Evolutionary conservation across 1,139 yeast genomes (phyloP).

Genomic region (Hemisphaericaspora xylofermentans): DNA sequence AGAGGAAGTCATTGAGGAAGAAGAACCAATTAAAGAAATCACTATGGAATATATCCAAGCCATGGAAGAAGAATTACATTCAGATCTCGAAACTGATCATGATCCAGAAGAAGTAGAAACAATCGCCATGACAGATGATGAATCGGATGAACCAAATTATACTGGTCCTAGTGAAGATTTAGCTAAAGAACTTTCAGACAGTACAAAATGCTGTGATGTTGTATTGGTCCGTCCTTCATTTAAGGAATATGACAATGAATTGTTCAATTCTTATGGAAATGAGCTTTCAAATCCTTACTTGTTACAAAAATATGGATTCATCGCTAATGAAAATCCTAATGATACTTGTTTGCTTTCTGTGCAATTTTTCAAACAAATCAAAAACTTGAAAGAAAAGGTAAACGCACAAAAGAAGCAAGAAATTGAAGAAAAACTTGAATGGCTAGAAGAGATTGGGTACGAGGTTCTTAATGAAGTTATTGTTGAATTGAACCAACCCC

Average conservation of each 20-base stretch:
- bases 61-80: slow-evolving; percentile 28
- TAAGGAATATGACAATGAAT: slow-evolving; percentile 47
- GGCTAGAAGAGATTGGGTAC: slow-evolving; percentile 64
- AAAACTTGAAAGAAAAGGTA: slow-evolving; percentile 23
- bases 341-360: slow-evolving; percentile 59
- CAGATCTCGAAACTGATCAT: slow-evolving; percentile 32
- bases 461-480: slow-evolving; percentile 40
- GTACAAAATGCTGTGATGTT: slow-evolving; percentile 57
- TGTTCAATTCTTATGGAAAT: slow-evolving; percentile 79
- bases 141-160: slow-evolving; percentile 6
- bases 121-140: slow-evolving; percentile 23
- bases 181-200: slow-evolving; percentile 32
- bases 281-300: slow-evolving; percentile 60
- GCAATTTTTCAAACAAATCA: slow-evolving; percentile 47
- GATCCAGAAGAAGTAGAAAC: slow-evolving; percentile 23
- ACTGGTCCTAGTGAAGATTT: slow-evolving; percentile 29
- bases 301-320: slow-evolving; percentile 75
- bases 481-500: slow-evolving; percentile 9
- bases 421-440: slow-evolving; percentile 47
- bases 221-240: slow-evolving; percentile 40
- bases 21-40: slow-evolving; percentile 21
- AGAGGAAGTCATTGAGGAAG: slow-evolving; percentile 1
- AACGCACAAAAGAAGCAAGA: slow-evolving; percentile 28
- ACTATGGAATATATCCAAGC: slow-evolving; percentile 37
- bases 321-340: slow-evolving; percentile 49